A percentile compares a stretch with the other conserved stretches of the same genome.
These are phyloP conservation scores for Aspergillus sp. DNA, from an alignment of 2,329 filamentous ascomycete genomes.

Conservation along the genomic window DNA sequence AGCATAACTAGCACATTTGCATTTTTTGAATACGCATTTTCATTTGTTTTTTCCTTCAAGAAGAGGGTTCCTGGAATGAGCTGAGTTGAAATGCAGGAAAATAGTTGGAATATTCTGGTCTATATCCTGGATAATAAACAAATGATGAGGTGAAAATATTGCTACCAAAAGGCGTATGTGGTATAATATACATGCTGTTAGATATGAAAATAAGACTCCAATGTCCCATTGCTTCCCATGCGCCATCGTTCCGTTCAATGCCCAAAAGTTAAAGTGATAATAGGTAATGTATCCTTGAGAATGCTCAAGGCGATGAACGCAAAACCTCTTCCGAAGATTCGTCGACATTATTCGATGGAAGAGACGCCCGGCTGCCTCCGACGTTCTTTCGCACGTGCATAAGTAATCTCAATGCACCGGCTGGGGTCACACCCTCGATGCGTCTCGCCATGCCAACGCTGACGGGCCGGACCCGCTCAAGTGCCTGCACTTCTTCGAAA, in stretches of 20 bases:
- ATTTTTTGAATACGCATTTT: too few relatives aligned
- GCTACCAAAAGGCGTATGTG: neutral
- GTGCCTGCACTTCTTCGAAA: conserved; percentile 68
- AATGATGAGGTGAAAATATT: neutral
- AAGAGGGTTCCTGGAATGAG: neutral
- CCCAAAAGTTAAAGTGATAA: too few relatives aligned
- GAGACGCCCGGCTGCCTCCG: too few relatives aligned
- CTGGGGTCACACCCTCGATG: conserved; percentile 66
- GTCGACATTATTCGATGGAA: conserved; percentile 2
- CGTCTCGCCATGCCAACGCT: conserved; percentile 83
- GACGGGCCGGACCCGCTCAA: conserved; percentile 70
- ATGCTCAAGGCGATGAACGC: conserved; percentile 3
- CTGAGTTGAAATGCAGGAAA: neutral
- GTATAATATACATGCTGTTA: neutral
- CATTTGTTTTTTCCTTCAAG: neutral
- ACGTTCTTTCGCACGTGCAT: conserved; percentile 33
- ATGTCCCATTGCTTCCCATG: neutral
- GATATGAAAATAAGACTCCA: neutral
- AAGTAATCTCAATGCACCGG: conserved; percentile 40
- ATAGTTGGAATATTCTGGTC: neutral
- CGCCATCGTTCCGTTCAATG: neutral
- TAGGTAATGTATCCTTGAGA: too few relatives aligned
- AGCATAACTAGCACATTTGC: too few relatives aligned
- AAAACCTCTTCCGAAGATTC: conserved; percentile 12
- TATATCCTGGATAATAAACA: neutral